Base-by-base conservation (phyloP, 2,329 filamentous ascomycete species). In the Colletotrichum paranaense region DNA sequence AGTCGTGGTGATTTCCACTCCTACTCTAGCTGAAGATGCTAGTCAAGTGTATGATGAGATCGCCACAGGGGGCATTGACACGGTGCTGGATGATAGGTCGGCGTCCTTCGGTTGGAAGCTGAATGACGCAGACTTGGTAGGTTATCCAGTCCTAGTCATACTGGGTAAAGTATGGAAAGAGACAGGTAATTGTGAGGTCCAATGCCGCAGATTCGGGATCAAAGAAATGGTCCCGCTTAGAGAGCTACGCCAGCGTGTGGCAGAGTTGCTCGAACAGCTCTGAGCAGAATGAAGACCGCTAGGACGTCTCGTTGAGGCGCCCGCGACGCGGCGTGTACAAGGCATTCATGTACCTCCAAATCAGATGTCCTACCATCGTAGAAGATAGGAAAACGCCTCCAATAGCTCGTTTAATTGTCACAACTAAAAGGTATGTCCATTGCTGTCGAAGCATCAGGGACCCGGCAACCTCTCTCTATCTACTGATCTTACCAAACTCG, bases 91-190 rank as follows among this genome's bases (percentile, higher is more conserved):
- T 80, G 95, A 98, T 81, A 88, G 93, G 22, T 80, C 85, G 12
- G 88, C 90, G 76, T 85, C 88, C 1, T 86, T 98, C 74, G 89
- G 91, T 3, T 98, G 94, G 94, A 98, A 97, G 81, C 86, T 98
- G 79, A 91, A 91, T 49, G 97, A 99, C 83, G 97, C 96, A 1
- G 95, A 98, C 81, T 81, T 97, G 71, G 90, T 96, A 67, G 97
- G 97, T 3, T 98, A 97, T 80, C 96, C 96, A 0, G 87, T 98
- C 14, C 87, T 96, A 9, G 86, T 98, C 14, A 88, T 98, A 2
- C 82, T 98, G 38, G 96, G 96, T 0, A 92, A 89, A 75, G 86
- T 85, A 4, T 97, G 93, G 92, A 84, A 78, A 57, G 83, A 88
- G 49, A 83, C 86, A 1, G 84, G 85, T 57, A 81, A 85, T n/a